A percentile compares a stretch with the other conserved stretches of the same genome.
Conservation (phyloP, 73 alveolate species). For the Paramecium biaurelia region DNA sequence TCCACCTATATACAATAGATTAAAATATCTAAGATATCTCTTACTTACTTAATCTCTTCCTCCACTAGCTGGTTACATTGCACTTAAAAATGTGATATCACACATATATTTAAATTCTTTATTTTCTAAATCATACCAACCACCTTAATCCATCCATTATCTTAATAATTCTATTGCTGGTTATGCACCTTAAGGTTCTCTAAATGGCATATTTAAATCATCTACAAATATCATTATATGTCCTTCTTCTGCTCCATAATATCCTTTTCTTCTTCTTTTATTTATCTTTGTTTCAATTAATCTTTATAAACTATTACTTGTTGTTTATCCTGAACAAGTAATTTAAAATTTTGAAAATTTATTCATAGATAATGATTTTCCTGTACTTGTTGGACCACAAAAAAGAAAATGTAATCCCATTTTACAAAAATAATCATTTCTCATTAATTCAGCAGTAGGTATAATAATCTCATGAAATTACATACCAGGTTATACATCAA, state of each 20-base stretch:
- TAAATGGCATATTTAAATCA: slow-evolving; percentile 97
- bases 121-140: slow-evolving; percentile 83
- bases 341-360: slow-evolving; percentile 78
- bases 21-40: slow-evolving; percentile 76
- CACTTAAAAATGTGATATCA: slow-evolving; percentile 83
- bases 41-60: slow-evolving; percentile 69
- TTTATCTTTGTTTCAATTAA: slow-evolving; percentile 61
- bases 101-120: slow-evolving; percentile 86
- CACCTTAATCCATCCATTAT: slow-evolving; percentile 98
- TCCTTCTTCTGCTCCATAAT: slow-evolving; percentile 93
- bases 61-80: slow-evolving; percentile 52
- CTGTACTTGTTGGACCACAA: slow-evolving; percentile 99
- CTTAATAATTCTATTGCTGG: slow-evolving; percentile 93
- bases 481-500: slow-evolving; percentile 95
- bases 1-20: slow-evolving; percentile 64
- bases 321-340: slow-evolving; percentile 98
- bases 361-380: slow-evolving; percentile 96
- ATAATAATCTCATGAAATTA: slow-evolving; percentile 93
- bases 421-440: slow-evolving; percentile 89
- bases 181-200: slow-evolving; percentile 80
- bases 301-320: slow-evolving; percentile 86
- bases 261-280: slow-evolving; percentile 89
- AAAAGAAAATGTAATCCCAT: slow-evolving; percentile 89
- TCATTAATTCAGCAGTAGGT: slow-evolving; percentile 98
- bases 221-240: slow-evolving; percentile 79